Evolutionary conservation across 805 yeast genomes (phyloP), one percentile per base, ranked within the genome.

Genomic region (Saturnispora quitensis): DNA sequence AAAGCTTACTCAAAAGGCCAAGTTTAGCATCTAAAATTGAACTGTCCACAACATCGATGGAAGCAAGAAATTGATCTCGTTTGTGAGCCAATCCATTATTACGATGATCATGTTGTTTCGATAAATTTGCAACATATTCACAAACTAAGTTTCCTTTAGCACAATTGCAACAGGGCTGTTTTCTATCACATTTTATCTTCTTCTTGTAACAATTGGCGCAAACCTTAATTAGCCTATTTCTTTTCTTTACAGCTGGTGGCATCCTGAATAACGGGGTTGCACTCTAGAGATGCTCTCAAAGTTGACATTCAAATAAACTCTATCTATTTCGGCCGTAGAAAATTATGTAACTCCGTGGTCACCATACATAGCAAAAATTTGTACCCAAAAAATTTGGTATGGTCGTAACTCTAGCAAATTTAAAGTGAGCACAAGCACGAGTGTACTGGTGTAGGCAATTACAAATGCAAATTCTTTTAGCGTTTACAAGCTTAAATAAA

Each of bases 131-230:
- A 36, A 42, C 17, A 25, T 35, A 36, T 18, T 47, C 40, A 50
- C 45, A 38, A 9, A n/a, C n/a, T 13, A 25, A 15, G 7, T 24
- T 15, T 17, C 55, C 27, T 40, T 22, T 47, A 5, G 38, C 17
- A 27, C 58, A 55, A 28, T 43, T 48, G 12, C 33, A 10, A 27
- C 57, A 56, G 17, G 58, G 59, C 13, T 15, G 22, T 4, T 31
- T n/a, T 33, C 48, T 43, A 43, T 56, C 56, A 36, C 56, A 55
- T 44, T 54, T 54, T 17, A 48, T 48, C 31, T 55, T 54, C 18
- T 45, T 45, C 22, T 42, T 33, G n/a, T 52, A 44, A 27, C 58
- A 56, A 43, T 47, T 48, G 1, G 43, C 20, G 10, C 58, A 56
- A 5, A 46, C 53, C 10, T 47, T 18, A 9, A 51, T 36, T 18